Conservation (phyloP, 371 early-diverging fungal genomes). For the Thermomucor indicae-seudaticae region DNA sequence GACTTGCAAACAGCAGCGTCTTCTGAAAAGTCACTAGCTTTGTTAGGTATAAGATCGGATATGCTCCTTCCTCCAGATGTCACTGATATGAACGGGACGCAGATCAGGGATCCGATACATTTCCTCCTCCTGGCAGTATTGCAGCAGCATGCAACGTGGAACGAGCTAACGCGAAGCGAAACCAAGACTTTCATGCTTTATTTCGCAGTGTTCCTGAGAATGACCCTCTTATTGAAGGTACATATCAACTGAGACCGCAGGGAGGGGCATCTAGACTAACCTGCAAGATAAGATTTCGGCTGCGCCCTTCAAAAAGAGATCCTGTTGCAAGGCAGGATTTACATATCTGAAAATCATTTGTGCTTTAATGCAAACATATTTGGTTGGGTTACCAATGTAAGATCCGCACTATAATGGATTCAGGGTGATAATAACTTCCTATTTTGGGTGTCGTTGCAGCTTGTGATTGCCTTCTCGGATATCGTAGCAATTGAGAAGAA, state of each 20-base stretch:
- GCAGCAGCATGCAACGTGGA: constrained; percentile 15
- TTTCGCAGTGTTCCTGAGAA: constrained; percentile 65
- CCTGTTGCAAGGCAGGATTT: constrained; percentile 87
- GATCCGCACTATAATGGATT: no score
- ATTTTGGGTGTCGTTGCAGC: no score
- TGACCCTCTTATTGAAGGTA: constrained; percentile 65
- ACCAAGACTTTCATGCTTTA: constrained; percentile 59
- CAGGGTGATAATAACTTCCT: no score
- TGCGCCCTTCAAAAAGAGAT: constrained; percentile 94
- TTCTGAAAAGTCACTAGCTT: neutral
- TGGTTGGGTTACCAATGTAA: constrained; percentile 91
- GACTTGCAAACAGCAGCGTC: no score
- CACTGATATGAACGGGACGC: no score
- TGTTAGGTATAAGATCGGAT: no score
- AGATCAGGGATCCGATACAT: no score
- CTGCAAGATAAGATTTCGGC: constrained; percentile 64
- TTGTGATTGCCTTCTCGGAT: constrained; percentile 81
- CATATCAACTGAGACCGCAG: neutral
- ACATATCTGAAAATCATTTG: constrained; percentile 79
- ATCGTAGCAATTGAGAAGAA: constrained; percentile 80
- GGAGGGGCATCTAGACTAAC: neutral
- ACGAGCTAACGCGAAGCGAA: constrained; percentile 49
- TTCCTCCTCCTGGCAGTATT: no score
- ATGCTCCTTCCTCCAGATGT: no score
- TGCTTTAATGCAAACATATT: constrained; percentile 96